Evolutionary conservation across 1,284 basidiomycete genomes (phyloP), one percentile per base, ranked within the genome.

Genomic region (Ganoderma resinaceum): DNA sequence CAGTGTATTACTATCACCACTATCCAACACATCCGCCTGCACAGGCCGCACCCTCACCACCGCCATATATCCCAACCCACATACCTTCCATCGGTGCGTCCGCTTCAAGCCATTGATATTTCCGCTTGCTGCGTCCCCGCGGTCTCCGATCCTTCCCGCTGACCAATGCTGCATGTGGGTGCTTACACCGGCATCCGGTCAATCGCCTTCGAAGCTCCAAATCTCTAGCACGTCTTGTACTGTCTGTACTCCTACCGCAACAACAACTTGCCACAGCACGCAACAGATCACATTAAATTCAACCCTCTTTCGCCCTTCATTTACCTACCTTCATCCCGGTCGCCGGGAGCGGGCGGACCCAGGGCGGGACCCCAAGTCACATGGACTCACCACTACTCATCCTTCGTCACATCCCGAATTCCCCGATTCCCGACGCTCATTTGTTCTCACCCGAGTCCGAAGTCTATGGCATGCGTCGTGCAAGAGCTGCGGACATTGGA

Each of bases 171-270:
- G 37, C 29, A 53, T 26, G 63, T 37, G 52, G 43, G 46, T 66
- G 70, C 70, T 72, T 67, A 72, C 70, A 72, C 65, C 35, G 61
- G 59, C 26, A 42, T 29, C 42, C 65, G 65, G 55, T 58, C 61
- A 40, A 60, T 60, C 38, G 53, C 65, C 57, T 60, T 60, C n/a
- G 8, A 52, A 38, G 37, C 37, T 38, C 37, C 23, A 35, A 35
- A 29, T 63, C 62, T 66, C 61, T 62, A 63, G 53, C 31, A 29
- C 18, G 31, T 16, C 23, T 40, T 11, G 23, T n/a, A 26, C 11
- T 23, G 20, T 59, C 58, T 16, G n/a, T n/a, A n/a, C 20, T 11
- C 16, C 11, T 7, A n/a, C 20, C n/a, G 33, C 55, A 37, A 31
- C 14, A 29, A 31, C 29, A 23, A 46, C 43, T 37, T 29, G 31